Percentiles rank a stretch among this genome's conserved stretches.
Evolutionary conservation across 2,329 filamentous ascomycete genomes (phyloP).

Genomic region (Knufia fluminis): DNA sequence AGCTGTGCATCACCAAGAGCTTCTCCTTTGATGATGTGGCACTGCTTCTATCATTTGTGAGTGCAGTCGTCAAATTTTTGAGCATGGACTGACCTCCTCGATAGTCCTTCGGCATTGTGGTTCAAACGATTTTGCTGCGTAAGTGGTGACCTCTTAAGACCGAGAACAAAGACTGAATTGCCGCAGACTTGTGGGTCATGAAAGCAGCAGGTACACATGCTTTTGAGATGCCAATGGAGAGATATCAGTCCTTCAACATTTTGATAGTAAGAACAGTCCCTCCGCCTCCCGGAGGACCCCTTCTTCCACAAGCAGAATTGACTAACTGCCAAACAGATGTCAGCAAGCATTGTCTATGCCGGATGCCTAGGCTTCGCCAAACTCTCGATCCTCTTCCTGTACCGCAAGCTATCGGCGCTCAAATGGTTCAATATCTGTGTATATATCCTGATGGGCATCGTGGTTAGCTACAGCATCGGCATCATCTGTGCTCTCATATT

Average conservation of each 20-base stretch:
- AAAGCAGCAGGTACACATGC: neutral
- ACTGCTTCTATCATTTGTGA: conserved; percentile 2
- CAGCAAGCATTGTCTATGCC: conserved; percentile 26
- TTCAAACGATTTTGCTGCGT: neutral
- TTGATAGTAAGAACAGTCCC: conserved; percentile 17
- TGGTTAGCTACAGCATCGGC: conserved; percentile 14
- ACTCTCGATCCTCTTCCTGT: conserved; percentile 27
- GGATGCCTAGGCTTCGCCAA: conserved; percentile 26
- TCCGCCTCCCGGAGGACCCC: too few species aligned
- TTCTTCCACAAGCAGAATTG: too few species aligned
- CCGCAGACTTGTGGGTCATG: conserved; percentile 1
- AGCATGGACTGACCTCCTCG: too few species aligned
- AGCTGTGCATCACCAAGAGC: neutral
- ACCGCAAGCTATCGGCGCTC: conserved; percentile 21
- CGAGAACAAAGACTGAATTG: neutral
- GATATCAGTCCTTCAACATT: conserved; percentile 3
- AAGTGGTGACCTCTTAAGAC: neutral
- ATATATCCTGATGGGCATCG: conserved; percentile 13
- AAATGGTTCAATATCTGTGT: conserved; percentile 16
- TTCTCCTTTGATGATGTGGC: neutral
- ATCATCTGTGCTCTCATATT: conserved; percentile 22
- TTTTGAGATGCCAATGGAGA: neutral
- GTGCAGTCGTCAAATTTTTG: neutral
- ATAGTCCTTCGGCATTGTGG: neutral
- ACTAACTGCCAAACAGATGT: conserved; percentile 8